Base-by-base conservation (phyloP, 495 filamentous ascomycete species). In the Xylaria bambusicola region DNA sequence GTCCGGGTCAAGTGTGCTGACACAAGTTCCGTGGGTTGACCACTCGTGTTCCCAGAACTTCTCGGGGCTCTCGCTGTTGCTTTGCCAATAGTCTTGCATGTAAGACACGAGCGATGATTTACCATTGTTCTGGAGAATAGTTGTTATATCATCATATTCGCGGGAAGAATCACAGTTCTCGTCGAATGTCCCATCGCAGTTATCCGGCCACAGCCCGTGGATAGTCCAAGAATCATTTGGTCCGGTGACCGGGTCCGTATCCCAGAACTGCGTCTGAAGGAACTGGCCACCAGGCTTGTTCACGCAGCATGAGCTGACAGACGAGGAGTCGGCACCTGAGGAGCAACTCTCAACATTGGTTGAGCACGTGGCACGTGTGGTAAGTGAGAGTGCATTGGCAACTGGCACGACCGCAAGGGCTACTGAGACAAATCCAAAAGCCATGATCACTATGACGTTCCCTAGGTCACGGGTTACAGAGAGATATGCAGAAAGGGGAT, bases 251-350 rank as follows among this genome's bases (percentile, higher is more conserved):
- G 89, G 91, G 62, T 80, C 73, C 0, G 82, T 83, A 66, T 95
- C 90, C 90, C 90, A 95, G 75, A 95, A 93, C 58, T 93, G 90
- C 0, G 91, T 92, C 71, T 84, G 82, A 27, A 93, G 77, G 45
- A 93, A 72, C 56, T 87, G 83, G 2, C 91, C 91, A 8, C 90
- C 88, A 1, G 88, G 88, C 33, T 83, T 75, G 68, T 91, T 91
- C 77, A 90, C 89, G 77, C 90, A 93, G 76, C 90, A 93, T 24
- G 80, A 77, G 48, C 87, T 77, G 10, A 72, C 65, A 1, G 57
- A 60, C 1, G 50, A 53, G 10, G 53, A 56, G 21, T 3, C 3
- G 7, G 58, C 51, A 3, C 10, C 21, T 1, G 58, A 61, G 20
- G 58, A 55, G 44, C 58, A 61, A 29, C 58, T 61, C 52, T 61